Evolutionary conservation across 176 grass and related monocot species (phyloP).

Genomic region (Musa beccarii): DNA sequence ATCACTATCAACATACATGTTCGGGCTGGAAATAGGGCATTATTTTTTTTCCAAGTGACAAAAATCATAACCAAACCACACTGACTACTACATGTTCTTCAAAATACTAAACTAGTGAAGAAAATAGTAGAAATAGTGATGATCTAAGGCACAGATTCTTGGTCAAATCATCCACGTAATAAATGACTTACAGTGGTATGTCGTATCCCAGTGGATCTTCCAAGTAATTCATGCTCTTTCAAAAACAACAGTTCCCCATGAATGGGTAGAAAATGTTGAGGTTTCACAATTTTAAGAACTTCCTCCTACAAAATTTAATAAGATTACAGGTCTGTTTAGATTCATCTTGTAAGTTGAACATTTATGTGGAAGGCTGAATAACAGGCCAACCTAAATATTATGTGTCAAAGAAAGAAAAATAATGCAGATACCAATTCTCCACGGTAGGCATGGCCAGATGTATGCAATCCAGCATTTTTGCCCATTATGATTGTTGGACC

Average conservation of each 20-base stretch:
- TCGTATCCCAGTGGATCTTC: slow-evolving; percentile 83
- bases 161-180: background rate
- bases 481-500: slow-evolving; percentile 93
- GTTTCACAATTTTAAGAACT: slow-evolving; percentile 95
- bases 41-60: too few species aligned
- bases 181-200: slow-evolving; percentile 85
- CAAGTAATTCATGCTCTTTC: slow-evolving; percentile 97
- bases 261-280: slow-evolving; percentile 96
- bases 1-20: too few species aligned
- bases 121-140: background rate
- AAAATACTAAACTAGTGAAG: background rate
- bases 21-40: too few species aligned
- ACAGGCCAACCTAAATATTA: background rate
- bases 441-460: slow-evolving; percentile 83
- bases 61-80: background rate
- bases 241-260: slow-evolving; percentile 95
- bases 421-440: slow-evolving; percentile 64
- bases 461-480: slow-evolving; percentile 88
- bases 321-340: background rate
- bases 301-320: slow-evolving; percentile 70
- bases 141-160: background rate
- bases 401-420: background rate
- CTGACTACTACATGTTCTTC: background rate
- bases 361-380: background rate
- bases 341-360: background rate